A percentile compares a stretch with the other conserved stretches of the same genome.
Conservation (phyloP, 1,139 yeast genomes). For the Candida sanyaensis region DNA sequence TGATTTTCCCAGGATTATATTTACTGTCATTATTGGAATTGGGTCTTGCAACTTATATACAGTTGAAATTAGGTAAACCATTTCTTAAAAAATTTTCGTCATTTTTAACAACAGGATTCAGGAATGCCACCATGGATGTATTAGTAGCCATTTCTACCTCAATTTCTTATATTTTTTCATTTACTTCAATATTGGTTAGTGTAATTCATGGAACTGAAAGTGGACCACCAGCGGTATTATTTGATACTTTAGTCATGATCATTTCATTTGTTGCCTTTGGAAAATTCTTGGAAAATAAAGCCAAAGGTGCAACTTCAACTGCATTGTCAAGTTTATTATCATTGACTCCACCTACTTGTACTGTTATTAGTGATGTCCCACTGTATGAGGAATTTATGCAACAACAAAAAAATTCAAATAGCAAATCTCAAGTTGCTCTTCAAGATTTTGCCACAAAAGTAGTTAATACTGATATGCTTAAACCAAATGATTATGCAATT, state of each 20-base stretch:
- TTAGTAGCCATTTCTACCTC: constrained; percentile 82
- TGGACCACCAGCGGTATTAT: constrained; percentile 69
- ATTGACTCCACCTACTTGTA: constrained; percentile 77
- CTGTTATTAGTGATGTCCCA: constrained; percentile 50
- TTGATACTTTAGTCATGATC: constrained; percentile 88
- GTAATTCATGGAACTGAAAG: constrained; percentile 35
- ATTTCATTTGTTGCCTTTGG: constrained; percentile 84
- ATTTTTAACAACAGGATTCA: constrained; percentile 64
- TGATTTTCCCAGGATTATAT: constrained; percentile 54
- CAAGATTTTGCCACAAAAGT: constrained; percentile 25
- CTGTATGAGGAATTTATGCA: constrained; percentile 25
- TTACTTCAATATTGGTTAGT: constrained; percentile 55
- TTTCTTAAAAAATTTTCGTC: constrained; percentile 66
- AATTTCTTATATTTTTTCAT: constrained; percentile 74
- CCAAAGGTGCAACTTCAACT: constrained; percentile 91
- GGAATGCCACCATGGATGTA: constrained; percentile 91
- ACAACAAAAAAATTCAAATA: constrained; percentile 9
- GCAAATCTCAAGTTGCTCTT: constrained; percentile 8
- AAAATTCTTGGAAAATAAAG: constrained; percentile 86
- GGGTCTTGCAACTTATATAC: constrained; percentile 63
- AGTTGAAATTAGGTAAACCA: constrained; percentile 62
- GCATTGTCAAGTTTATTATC: constrained; percentile 82
- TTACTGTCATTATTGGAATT: constrained; percentile 65
- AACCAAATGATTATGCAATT: constrained; percentile 73
- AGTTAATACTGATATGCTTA: constrained; percentile 75